A percentile compares a stretch with the other conserved stretches of the same genome.
phyloP scores from a whole-genome alignment of 306 rosid species.

The Cicer pinnatifidum region DNA sequence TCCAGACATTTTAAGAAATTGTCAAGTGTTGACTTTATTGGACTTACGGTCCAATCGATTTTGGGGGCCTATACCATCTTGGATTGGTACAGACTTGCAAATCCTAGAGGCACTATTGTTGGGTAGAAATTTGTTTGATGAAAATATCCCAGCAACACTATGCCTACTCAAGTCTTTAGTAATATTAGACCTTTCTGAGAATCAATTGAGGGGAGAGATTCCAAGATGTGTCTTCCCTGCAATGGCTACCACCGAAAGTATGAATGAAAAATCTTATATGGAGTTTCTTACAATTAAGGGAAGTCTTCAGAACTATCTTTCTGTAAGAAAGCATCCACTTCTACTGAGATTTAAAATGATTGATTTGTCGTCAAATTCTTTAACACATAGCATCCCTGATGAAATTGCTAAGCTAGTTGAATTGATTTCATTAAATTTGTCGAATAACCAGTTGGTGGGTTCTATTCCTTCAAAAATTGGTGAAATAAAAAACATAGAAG shows the following conservation, averaged over 20 bases:
- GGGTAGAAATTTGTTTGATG: not conserved
- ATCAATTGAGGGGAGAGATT: conserved; percentile 39
- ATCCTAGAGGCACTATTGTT: not conserved
- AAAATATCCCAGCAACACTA: conserved; percentile 19
- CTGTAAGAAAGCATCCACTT: not conserved
- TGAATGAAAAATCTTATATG: not conserved
- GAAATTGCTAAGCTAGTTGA: conserved; percentile 3
- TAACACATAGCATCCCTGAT: conserved; percentile 38
- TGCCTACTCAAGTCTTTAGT: conserved; percentile 16
- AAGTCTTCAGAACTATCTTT: not conserved
- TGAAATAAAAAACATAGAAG: not conserved
- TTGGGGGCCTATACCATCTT: conserved; percentile 37
- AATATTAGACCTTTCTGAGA: conserved; percentile 33
- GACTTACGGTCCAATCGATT: conserved; percentile 27
- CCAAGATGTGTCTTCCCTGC: conserved; percentile 37
- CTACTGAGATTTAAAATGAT: not conserved
- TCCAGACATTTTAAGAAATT: conserved; percentile 11
- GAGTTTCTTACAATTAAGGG: not conserved
- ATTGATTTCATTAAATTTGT: conserved; percentile 25
- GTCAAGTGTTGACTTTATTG: not conserved
- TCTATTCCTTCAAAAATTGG: conserved; percentile 41
- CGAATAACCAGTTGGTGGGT: conserved; percentile 37
- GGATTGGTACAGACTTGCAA: conserved; percentile 35
- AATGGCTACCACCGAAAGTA: not conserved
- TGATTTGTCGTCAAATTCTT: conserved; percentile 46